Evolutionary conservation across 148 eudicot genomes (phyloP).

Genomic region (Fagopyrum esculentum): DNA sequence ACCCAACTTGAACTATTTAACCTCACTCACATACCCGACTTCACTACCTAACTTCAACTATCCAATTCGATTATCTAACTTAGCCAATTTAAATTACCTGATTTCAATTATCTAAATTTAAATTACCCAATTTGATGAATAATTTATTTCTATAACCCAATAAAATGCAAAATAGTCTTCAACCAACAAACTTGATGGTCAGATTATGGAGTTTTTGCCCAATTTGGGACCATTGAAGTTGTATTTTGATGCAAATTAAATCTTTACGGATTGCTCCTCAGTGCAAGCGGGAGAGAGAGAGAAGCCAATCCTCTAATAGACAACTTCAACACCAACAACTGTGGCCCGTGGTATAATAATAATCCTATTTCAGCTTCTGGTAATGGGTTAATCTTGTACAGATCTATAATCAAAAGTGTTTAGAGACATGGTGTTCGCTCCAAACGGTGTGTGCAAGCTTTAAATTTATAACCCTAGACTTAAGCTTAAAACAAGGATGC

Average conservation of each 20-base stretch:
- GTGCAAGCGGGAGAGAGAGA: slow-evolving; percentile 22
- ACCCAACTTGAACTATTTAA: no score
- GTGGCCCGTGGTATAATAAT: not conserved
- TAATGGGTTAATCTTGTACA: slow-evolving; percentile 19
- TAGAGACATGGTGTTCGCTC: slow-evolving; percentile 54
- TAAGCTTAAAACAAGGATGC: no score
- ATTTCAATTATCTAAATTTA: no score
- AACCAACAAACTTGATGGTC: not conserved
- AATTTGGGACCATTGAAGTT: slow-evolving; percentile 8
- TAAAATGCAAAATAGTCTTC: not conserved
- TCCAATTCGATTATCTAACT: no score
- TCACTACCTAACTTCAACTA: no score
- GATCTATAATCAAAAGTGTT: slow-evolving; percentile 63
- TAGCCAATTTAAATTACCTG: no score
- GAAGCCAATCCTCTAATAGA: not conserved
- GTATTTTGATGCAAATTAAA: slow-evolving; percentile 7
- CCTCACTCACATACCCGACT: no score
- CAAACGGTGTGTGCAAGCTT: no score
- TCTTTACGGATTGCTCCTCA: slow-evolving; percentile 60
- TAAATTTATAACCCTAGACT: no score
- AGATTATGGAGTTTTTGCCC: slow-evolving; percentile 22
- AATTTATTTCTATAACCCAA: not conserved
- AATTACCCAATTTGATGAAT: no score
- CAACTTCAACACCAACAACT: slow-evolving; percentile 12
- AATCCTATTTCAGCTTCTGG: not conserved